Conservation (phyloP, 208 protist genomes). For the Wallacemonas sp. region DNA sequence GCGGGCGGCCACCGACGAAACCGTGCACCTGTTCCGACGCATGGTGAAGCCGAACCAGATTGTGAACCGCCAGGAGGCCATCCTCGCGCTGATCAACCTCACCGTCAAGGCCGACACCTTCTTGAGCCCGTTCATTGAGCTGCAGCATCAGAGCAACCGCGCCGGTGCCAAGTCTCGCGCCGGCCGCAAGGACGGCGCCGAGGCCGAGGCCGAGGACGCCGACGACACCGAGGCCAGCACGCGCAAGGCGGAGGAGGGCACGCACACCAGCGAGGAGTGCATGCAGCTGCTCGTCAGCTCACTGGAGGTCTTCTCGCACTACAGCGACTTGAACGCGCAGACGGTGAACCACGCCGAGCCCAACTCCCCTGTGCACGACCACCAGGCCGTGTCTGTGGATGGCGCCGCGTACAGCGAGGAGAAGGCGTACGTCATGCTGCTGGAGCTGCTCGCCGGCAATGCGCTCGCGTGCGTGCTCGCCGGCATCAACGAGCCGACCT, state of each 20-base stretch:
- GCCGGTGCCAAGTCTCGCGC: conserved; percentile 14
- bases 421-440: conserved; percentile 79
- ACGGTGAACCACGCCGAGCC: conserved; percentile 20
- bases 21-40: conserved; percentile 58
- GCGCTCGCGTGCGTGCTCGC: conserved; percentile 90
- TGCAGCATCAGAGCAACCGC: conserved; percentile 58
- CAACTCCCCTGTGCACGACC: too few species aligned
- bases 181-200: conserved; percentile 25
- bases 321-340: conserved; percentile 62
- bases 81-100: conserved; percentile 77
- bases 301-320: conserved; percentile 83
- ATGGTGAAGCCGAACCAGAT: conserved; percentile 90
- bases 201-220: conserved; percentile 20
- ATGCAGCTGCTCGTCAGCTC: conserved; percentile 75
- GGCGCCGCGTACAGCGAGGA: conserved; percentile 39
- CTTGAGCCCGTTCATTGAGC: conserved; percentile 75
- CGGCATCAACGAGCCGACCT: conserved; percentile 89
- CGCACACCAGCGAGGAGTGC: conserved; percentile 56
- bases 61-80: conserved; percentile 84
- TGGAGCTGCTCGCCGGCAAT: conserved; percentile 88
- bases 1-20: background rate
- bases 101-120: conserved; percentile 88
- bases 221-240: conserved; percentile 26
- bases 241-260: conserved; percentile 36
- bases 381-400: too few species aligned